A percentile compares a stretch with the other conserved stretches of the same genome.
Conservation (phyloP, 805 yeast species). For the Zygosaccharomyces siamensis region DNA sequence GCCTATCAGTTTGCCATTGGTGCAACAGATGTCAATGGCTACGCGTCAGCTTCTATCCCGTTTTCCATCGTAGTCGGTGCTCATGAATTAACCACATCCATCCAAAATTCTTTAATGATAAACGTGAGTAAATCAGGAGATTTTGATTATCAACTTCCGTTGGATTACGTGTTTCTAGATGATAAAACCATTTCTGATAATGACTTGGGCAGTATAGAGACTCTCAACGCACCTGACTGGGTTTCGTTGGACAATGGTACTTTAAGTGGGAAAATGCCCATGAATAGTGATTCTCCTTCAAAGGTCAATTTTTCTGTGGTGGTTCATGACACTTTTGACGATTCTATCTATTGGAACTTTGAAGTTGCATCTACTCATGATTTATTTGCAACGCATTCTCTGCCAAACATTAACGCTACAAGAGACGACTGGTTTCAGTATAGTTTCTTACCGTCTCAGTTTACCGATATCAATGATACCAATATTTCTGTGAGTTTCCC, state of each 20-base stretch:
- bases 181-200: conserved; percentile 42
- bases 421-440: conserved; percentile 56
- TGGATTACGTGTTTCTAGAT: conserved; percentile 61
- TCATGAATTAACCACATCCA: conserved; percentile 67
- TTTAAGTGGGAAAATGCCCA: conserved; percentile 56
- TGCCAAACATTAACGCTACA: conserved; percentile 65
- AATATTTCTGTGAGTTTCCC: conserved; percentile 42
- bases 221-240: conserved; percentile 58
- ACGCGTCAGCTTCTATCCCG: conserved; percentile 59
- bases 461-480: conserved; percentile 51
- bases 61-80: conserved; percentile 84
- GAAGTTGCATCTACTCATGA: conserved; percentile 48
- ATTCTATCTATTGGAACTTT: conserved; percentile 55
- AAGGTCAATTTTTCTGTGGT: conserved; percentile 46
- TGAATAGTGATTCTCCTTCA: conserved; percentile 35
- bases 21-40: conserved; percentile 76
- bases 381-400: conserved; percentile 49
- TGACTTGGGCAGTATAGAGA: conserved; percentile 51
- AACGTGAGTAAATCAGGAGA: conserved; percentile 63
- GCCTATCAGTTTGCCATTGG: conserved; percentile 64
- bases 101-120: conserved; percentile 50
- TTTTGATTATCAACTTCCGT: conserved; percentile 56
- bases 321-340: conserved; percentile 55
- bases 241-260: conserved; percentile 42
- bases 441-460: conserved; percentile 48